phyloP scores from a whole-genome alignment of 495 filamentous ascomycete species.

The Bacidia gigantensis region DNA sequence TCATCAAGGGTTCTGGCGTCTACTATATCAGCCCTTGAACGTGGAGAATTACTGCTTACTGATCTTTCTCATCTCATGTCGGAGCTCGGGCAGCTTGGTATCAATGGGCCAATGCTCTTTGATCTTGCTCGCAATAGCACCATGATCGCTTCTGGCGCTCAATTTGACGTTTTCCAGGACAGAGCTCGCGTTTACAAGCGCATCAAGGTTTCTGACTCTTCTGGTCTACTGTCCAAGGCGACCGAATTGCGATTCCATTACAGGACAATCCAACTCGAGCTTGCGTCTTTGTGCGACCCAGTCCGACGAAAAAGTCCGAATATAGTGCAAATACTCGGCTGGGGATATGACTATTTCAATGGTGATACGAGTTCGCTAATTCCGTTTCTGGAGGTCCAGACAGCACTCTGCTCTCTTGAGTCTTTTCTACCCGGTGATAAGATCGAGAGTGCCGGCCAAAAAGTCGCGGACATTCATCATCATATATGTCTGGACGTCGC shows the following conservation, averaged over 20 bases:
- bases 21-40: neutral
- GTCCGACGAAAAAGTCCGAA: constrained; percentile 9
- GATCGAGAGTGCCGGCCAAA: neutral
- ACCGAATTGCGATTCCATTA: neutral
- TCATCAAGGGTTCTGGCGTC: neutral
- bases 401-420: neutral
- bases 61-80: neutral
- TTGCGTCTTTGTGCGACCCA: neutral
- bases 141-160: neutral
- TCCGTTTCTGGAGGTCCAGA: constrained; percentile 2
- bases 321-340: constrained; percentile 13
- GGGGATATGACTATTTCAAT: constrained; percentile 1
- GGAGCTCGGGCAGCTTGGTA: neutral
- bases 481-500: constrained; percentile 14
- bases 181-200: neutral
- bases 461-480: neutral
- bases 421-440: neutral
- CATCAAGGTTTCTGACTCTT: neutral
- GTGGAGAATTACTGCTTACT: neutral
- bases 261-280: neutral
- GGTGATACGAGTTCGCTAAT: neutral
- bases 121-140: neutral
- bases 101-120: neutral
- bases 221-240: neutral
- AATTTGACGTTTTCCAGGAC: neutral